Base-by-base conservation (phyloP, 2,329 filamentous ascomycete species). In the Aureobasidium sp. region DNA sequence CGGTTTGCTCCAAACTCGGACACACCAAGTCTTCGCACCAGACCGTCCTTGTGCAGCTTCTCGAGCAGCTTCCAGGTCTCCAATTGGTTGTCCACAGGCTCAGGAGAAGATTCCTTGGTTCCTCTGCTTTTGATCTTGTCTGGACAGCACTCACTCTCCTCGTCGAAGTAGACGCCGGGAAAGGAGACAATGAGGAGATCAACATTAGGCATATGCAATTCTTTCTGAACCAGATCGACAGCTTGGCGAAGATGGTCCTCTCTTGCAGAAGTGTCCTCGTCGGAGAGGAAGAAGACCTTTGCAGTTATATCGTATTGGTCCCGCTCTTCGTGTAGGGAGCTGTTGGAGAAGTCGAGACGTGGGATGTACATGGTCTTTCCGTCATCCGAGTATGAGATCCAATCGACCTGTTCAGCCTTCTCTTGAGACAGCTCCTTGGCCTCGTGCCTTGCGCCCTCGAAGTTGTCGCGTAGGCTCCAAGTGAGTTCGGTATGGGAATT, bases 401-500 rank as follows among this genome's bases (percentile, higher is more conserved):
- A 96, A 39, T 62, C 23, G 26, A 26, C 3, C 50, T 66, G 56
- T 17, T 53, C 32, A 20, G 55, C 36, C 51, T 66, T 67, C 51
- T 63, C 65, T 53, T 68, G 66, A 34, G 44, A 46, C 5, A 47
- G 52, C 15, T 41, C 57, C 6, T 48, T 37, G 20, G 64, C 53
- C 26, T 65, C 61, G 37, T 62, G 50, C 10, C 29, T 55, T 47
- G 64, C 62, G 27, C 52, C 64, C 34, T 63, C 61, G 73, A 97
- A 91, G 76, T 93, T 96, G 71, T 87, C 85, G 69, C 90, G 88
- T 20, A 99, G 84, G 3, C 91, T 90, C 70, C 91, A 92, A 66
- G 91, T 89, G 68, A 99, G 84, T 76, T 99, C 94, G 69, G 92
- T 87, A 73, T 97, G 97, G 61, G 93, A 97, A 73, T 92, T 91